Conservation (phyloP, 306 rosid species). For the Leucaena leucocephala region DNA sequence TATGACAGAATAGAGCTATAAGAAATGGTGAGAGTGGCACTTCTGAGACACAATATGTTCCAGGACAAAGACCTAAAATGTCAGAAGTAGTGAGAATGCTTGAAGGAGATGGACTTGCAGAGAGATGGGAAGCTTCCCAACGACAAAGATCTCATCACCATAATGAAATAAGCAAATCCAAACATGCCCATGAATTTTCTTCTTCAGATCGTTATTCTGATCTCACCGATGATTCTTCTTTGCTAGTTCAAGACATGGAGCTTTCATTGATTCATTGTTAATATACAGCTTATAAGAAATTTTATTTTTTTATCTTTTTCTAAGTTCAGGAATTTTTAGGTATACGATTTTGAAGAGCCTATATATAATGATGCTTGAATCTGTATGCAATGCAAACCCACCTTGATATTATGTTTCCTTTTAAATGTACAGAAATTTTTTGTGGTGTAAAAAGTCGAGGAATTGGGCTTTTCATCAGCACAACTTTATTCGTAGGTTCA, state of each 20-base stretch:
- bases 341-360: conserved; percentile 42
- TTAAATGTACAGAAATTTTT: conserved; percentile 61
- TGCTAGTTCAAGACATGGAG: conserved; percentile 96
- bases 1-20: conserved; percentile 56
- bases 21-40: conserved; percentile 60
- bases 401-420: conserved; percentile 43
- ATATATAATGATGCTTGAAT: conserved; percentile 43
- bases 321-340: conserved; percentile 16
- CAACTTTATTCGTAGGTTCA: too few species aligned
- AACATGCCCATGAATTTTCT: conserved; percentile 45
- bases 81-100: conserved; percentile 59
- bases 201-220: conserved; percentile 73
- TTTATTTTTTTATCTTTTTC: background rate
- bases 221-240: conserved; percentile 87
- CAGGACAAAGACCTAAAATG: conserved; percentile 56
- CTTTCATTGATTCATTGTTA: conserved; percentile 60
- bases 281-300: background rate
- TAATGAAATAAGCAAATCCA: conserved; percentile 24
- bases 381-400: conserved; percentile 32
- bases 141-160: conserved; percentile 30
- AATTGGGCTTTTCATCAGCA: background rate
- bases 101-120: conserved; percentile 60
- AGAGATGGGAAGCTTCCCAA: conserved; percentile 59
- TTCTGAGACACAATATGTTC: conserved; percentile 56
- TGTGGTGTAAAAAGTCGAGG: conserved; percentile 28